Base-by-base conservation (phyloP, 345 rosid species). In the Gossypium mustelinum region DNA sequence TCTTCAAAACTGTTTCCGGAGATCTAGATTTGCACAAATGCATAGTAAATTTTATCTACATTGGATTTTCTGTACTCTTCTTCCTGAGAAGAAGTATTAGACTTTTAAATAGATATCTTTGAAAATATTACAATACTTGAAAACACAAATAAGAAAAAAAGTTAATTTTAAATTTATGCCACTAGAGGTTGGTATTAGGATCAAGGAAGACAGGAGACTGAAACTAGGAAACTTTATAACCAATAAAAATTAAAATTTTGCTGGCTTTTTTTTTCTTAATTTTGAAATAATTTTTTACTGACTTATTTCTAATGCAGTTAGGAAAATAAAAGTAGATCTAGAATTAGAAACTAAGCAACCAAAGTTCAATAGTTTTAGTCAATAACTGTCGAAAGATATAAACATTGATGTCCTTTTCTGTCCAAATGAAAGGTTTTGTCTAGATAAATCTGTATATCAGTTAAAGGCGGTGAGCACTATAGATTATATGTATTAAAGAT, bases 141-240 rank as follows among this genome's bases (percentile, higher is more conserved):
- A 60, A 45, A 47, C 12, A 14, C 0, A 47, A 12, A 47, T 47
- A 47, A 68, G 71, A 67, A 12, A 59, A 51, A 3, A 51, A 51
- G 52, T 4, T 29, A 7, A 7, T 47, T 47, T 22, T 22, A 47
- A 47, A 47, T 47, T 8, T 68, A 47, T 47, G 56, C 55, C 41
- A 3, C 24, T 47, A 47, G 14, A 24, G 24, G 39, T 39, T 47
- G 22, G 71, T 47, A 20, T 11, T 47, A 45, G 56, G 51, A 66
- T 20, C 7, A 66, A 66, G 4, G 61, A 57, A 57, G 70, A 45
- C 16, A 20, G 47, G 48, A 25, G 17, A 61, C 11, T 61, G 65
- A 43, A 64, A 64, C 52, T 43, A 65, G 27, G 70, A 22, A 64
- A 18, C 51, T 64, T 64, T 10, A 64, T 65, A 44, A 18, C 70